Evolutionary conservation across 139 green algal species (phyloP), one percentile per base, ranked within the genome.

Genomic region (Mesotaenium endlicherianum): DNA sequence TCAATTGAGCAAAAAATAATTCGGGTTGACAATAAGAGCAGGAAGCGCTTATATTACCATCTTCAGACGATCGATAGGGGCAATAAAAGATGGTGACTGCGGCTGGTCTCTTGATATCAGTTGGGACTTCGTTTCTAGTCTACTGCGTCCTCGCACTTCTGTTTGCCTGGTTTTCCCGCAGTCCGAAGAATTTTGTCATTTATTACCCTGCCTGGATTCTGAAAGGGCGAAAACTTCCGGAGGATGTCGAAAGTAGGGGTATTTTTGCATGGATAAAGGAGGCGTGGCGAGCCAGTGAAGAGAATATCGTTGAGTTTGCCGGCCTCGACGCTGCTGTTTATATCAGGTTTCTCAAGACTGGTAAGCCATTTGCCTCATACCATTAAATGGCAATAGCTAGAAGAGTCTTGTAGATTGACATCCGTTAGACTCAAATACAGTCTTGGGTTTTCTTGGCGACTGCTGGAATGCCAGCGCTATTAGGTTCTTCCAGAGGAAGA

Each of bases 321-420:
- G 70, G 70, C 45, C 38, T 78, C n/a, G 70, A 78, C 49, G 70
- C 70, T 59, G 70, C 70, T 64, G 70, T 78, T 8, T 78, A 78
- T 38, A 6, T 78, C 38, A 45, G 70, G 41, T 53, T 78, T 69
- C 70, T 78, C 70, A 14, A 34, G 16, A 78, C 70, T 47, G 34
- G 70, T 78, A n/a, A n/a, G n/a, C n/a, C n/a, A n/a, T n/a, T n/a
- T n/a, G n/a, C n/a, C n/a, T n/a, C n/a, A n/a, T n/a, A n/a, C n/a
- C n/a, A n/a, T n/a, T n/a, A n/a, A n/a, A n/a, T n/a, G n/a, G n/a
- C n/a, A n/a, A n/a, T n/a, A n/a, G n/a, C n/a, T n/a, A n/a, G n/a
- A n/a, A n/a, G n/a, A n/a, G n/a, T n/a, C n/a, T n/a, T n/a, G n/a
- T n/a, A n/a, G n/a, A n/a, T n/a, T n/a, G n/a, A n/a, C n/a, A n/a